Percentiles rank a stretch among this genome's conserved stretches.
Evolutionary conservation across 306 rosid genomes (phyloP).

Genomic region (Pachyrhizus erosus): DNA sequence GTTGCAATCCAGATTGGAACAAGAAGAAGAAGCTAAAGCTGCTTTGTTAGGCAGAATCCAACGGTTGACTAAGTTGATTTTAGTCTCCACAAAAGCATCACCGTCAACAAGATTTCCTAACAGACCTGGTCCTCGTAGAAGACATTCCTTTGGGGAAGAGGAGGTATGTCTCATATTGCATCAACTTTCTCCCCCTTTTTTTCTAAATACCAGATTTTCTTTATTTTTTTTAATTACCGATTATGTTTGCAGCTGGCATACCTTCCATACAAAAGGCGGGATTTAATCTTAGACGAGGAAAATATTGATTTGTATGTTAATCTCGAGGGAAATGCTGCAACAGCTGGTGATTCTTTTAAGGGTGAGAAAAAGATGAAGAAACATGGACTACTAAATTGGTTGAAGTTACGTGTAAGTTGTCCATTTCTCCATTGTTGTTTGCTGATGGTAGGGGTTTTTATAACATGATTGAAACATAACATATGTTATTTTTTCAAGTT

Average conservation of each 20-base stretch:
- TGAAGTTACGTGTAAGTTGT: slow-evolving; percentile 83
- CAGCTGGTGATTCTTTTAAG: slow-evolving; percentile 64
- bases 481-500: slow-evolving; percentile 12
- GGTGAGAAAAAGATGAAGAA: slow-evolving; percentile 89
- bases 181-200: slow-evolving; percentile 1
- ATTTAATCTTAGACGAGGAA: slow-evolving; percentile 89
- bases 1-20: slow-evolving; percentile 94
- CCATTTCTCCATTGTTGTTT: slow-evolving; percentile 18
- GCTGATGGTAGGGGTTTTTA: slow-evolving; percentile 13
- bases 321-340: slow-evolving; percentile 72
- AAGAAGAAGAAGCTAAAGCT: slow-evolving; percentile 98
- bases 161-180: slow-evolving; percentile 50
- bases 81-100: slow-evolving; percentile 90
- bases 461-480: slow-evolving; percentile 8
- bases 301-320: slow-evolving; percentile 77
- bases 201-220: slow-evolving; percentile 12
- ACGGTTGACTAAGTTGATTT: slow-evolving; percentile 92
- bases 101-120: slow-evolving; percentile 74
- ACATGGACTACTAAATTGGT: slow-evolving; percentile 95
- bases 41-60: slow-evolving; percentile 97
- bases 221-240: slow-evolving; percentile 37
- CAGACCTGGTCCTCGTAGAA: slow-evolving; percentile 74
- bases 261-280: slow-evolving; percentile 95
- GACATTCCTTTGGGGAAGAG: slow-evolving; percentile 97
- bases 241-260: slow-evolving; percentile 84